A percentile compares a stretch with the other conserved stretches of the same genome.
Evolutionary conservation across 2,329 filamentous ascomycete genomes (phyloP).

Genomic region (Penicillium sp.): DNA sequence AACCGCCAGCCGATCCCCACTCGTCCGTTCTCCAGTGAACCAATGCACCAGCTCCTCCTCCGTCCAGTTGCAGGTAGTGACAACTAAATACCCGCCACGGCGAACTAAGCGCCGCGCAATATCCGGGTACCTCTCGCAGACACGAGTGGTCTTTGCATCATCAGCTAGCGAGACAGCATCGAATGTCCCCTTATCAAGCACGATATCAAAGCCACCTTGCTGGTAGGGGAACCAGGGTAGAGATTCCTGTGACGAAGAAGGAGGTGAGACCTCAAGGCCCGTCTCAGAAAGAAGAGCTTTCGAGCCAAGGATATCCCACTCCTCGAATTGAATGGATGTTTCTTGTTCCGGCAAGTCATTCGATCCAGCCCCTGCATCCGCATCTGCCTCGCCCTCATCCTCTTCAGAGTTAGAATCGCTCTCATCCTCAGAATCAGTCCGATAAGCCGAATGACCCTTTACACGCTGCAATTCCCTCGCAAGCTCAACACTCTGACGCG

Average conservation of each 20-base stretch:
- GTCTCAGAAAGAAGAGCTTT: constrained; percentile 30
- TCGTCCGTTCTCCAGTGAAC: constrained; percentile 59
- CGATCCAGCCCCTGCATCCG: not conserved
- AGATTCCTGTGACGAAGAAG: not conserved
- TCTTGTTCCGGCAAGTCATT: not conserved
- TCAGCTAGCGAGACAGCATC: constrained; percentile 78
- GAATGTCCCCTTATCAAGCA: constrained; percentile 98
- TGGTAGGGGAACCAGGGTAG: constrained; percentile 43
- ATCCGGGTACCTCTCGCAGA: constrained; percentile 72
- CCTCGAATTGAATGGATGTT: constrained; percentile 49
- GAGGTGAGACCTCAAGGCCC: constrained; percentile 30
- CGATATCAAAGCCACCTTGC: constrained; percentile 72
- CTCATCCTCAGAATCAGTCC: constrained; percentile 29
- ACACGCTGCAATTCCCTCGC: constrained; percentile 61
- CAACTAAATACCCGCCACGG: constrained; percentile 69
- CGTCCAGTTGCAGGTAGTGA: constrained; percentile 99
- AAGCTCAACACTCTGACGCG: constrained; percentile 68
- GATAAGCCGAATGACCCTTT: constrained; percentile 37
- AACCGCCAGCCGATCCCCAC: constrained; percentile 54
- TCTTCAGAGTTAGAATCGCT: constrained; percentile 38
- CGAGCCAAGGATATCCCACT: constrained; percentile 64
- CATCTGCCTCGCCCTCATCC: constrained; percentile 18
- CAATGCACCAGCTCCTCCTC: constrained; percentile 78
- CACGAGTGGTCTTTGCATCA: constrained; percentile 46
- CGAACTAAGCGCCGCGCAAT: constrained; percentile 68